These are phyloP conservation scores for Hura crepitans DNA, from an alignment of 441 rosid genomes.

Conservation along the genomic window DNA sequence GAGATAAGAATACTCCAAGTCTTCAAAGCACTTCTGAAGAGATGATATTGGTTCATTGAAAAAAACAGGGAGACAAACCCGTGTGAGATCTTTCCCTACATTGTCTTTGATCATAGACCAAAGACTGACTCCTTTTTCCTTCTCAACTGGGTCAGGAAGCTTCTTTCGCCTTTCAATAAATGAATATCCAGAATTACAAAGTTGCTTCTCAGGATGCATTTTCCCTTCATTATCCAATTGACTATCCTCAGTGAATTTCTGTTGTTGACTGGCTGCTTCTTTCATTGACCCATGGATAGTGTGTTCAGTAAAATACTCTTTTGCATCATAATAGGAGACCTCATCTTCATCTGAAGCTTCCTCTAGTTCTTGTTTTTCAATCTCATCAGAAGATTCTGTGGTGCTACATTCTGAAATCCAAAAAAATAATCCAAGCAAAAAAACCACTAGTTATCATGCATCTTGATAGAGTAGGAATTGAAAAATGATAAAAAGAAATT, in stretches of 20 bases:
- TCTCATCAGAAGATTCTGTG: constrained; percentile 85
- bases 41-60: constrained; percentile 95
- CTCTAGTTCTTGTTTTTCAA: constrained; percentile 81
- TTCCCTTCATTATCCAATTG: constrained; percentile 32
- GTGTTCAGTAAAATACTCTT: constrained; percentile 57
- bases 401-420: constrained; percentile 82
- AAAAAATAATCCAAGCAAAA: constrained; percentile 15
- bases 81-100: constrained; percentile 92
- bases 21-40: constrained; percentile 94
- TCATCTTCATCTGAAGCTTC: constrained; percentile 74
- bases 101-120: constrained; percentile 95
- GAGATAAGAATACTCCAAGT: constrained; percentile 70
- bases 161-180: constrained; percentile 59
- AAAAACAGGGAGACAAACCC: constrained; percentile 96
- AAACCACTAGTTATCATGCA: constrained; percentile 10
- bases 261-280: constrained; percentile 26
- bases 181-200: constrained; percentile 32
- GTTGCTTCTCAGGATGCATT: constrained; percentile 38
- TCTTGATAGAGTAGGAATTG: background rate
- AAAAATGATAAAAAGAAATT: background rate
- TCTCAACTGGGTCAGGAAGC: constrained; percentile 91
- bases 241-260: constrained; percentile 22
- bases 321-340: constrained; percentile 60
- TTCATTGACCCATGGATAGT: constrained; percentile 33
- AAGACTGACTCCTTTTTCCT: constrained; percentile 92